Base-by-base conservation (phyloP, 495 filamentous ascomycete genomes). In the Staphylotrichum tortipilum region DNA sequence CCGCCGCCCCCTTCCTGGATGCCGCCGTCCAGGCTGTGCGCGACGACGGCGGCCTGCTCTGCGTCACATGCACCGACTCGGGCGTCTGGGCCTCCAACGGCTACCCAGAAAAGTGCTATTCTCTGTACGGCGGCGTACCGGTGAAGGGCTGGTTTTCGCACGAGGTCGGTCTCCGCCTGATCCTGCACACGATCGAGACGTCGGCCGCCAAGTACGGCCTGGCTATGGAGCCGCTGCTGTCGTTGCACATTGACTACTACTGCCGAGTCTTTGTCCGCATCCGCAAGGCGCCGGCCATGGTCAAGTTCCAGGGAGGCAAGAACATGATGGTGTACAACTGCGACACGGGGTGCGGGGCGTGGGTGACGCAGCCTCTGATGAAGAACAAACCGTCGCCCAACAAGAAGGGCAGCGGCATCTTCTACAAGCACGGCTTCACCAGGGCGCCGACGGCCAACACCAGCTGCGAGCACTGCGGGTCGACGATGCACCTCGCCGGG, bases 1-100 rank as follows among this genome's bases (percentile, higher is more conserved):
- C 86, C 2, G 92, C 94, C 0, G 84, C 82, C 22, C 85, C 89
- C 2, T 97, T 97, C 67, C 66, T 97, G 12, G 92, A 99, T 60
- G 83, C 86, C 4, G 88, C 94, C 3, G 74, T 97, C 2, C 88
- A 94, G 59, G 80, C 83, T 0, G 72, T 96, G 10, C 80, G 79
- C 29, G 86, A 94, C 50, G 77, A 83, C 47, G 89, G 88, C 4
- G 92, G 94, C 15, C 73, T 99, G 12, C 77, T 99, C 7, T 96
- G 90, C 64, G 83, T 97, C 17, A 99, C 92, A 7, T 97, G 92
- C 66, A 99, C 92, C 0, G 92, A 99, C 69, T 86, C 90, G 6
- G 87, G 82, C 11, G 85, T 97, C 12, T 97, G 87, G 77, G 92
- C 92, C 0, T 97, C 92, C 0, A 83, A 82, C 35, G 88, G 90